Conservation (phyloP, 148 eudicot genomes). For the Vaccinium darrowii region DNA sequence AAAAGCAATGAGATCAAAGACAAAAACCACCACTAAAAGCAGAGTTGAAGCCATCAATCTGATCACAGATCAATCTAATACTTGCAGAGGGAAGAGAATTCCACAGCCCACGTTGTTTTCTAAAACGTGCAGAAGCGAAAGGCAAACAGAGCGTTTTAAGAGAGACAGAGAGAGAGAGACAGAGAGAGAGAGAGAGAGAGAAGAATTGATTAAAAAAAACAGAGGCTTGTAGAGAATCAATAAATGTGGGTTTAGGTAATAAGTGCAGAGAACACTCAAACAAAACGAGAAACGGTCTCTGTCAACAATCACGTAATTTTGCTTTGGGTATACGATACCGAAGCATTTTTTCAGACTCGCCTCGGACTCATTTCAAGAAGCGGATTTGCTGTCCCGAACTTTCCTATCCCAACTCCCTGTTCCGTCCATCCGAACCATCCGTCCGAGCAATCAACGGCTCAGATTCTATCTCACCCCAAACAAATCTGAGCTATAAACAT, state of each 20-base stretch:
- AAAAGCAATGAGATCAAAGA: constrained; percentile 70
- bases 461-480: no score
- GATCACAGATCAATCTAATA: constrained; percentile 14
- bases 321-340: not conserved
- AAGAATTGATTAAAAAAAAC: not conserved
- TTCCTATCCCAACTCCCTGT: no score
- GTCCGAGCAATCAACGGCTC: no score
- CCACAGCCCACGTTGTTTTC: not conserved
- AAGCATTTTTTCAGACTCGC: not conserved
- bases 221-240: not conserved
- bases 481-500: no score
- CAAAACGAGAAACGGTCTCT: not conserved
- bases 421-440: no score
- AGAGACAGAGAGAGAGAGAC: not conserved
- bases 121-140: not conserved
- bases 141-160: not conserved
- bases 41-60: constrained; percentile 55
- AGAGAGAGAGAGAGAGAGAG: not conserved
- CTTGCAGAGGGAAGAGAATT: not conserved
- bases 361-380: no score
- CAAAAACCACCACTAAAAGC: constrained; percentile 51
- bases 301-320: not conserved
- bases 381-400: no score
- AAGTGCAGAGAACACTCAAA: not conserved
- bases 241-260: not conserved